Evolutionary conservation across 495 filamentous ascomycete genomes (phyloP).

Genomic region (Xylaria flabelliformis): DNA sequence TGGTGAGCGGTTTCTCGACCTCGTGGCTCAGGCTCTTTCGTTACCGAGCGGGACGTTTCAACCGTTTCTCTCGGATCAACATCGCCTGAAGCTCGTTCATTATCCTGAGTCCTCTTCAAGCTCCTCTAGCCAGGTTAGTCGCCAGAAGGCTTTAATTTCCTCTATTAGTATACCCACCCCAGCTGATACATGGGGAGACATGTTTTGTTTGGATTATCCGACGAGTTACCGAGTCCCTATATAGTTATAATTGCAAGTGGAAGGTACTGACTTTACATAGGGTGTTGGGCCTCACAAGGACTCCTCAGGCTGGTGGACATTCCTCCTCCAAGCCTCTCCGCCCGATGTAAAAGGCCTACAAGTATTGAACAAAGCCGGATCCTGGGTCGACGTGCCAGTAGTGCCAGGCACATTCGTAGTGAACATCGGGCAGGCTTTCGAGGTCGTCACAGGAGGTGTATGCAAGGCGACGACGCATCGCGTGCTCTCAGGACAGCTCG

Average conservation of each 20-base stretch:
- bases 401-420: constrained; percentile 59
- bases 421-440: constrained; percentile 65
- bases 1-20: constrained; percentile 54
- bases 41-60: constrained; percentile 52
- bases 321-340: constrained; percentile 58
- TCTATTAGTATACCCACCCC: neutral
- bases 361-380: constrained; percentile 53
- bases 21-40: constrained; percentile 56
- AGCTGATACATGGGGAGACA: neutral
- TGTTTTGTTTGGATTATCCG: neutral
- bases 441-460: constrained; percentile 59
- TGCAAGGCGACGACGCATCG: constrained; percentile 61
- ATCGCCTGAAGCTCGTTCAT: constrained; percentile 61
- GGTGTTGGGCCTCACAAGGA: constrained; percentile 63
- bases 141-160: neutral
- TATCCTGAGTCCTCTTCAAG: constrained; percentile 40
- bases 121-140: constrained; percentile 1
- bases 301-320: constrained; percentile 63
- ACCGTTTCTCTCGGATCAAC: constrained; percentile 58
- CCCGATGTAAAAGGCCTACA: constrained; percentile 55
- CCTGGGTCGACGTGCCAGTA: constrained; percentile 59
- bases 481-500: constrained; percentile 42
- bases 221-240: neutral
- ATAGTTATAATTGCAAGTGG: neutral
- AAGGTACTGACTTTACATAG: neutral